Percentiles rank a stretch among this genome's conserved stretches.
Conservation (phyloP, 192 early-diverging fungal species). For the Backusella australiensis region DNA sequence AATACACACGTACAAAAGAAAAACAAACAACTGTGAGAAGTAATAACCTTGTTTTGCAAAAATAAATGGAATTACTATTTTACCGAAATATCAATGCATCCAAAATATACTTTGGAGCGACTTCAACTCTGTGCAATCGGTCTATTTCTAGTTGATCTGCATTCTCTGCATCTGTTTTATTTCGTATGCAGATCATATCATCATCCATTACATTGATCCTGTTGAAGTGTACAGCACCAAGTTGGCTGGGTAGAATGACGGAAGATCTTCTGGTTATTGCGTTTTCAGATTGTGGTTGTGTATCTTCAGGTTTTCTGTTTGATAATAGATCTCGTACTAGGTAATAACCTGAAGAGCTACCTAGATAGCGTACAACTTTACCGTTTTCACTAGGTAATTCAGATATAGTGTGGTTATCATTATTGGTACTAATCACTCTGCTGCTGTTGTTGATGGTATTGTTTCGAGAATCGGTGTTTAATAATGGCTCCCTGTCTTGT, state of each 20-base stretch:
- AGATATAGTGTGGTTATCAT: background rate
- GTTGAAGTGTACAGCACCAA: slow-evolving; percentile 8
- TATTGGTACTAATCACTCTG: background rate
- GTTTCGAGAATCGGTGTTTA: background rate
- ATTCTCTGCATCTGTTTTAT: slow-evolving; percentile 13
- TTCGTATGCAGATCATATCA: slow-evolving; percentile 25
- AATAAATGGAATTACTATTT: background rate
- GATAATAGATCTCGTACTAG: slow-evolving; percentile 22
- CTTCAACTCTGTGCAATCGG: background rate
- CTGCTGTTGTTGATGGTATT: background rate
- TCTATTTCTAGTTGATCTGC: background rate
- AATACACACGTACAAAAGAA: background rate
- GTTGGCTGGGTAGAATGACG: background rate
- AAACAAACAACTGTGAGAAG: background rate
- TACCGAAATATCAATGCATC: background rate
- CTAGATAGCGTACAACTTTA: slow-evolving; percentile 25
- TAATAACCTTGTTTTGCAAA: background rate
- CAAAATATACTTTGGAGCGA: slow-evolving; percentile 1
- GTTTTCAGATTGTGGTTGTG: background rate
- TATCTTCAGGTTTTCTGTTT: background rate
- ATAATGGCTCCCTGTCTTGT: background rate
- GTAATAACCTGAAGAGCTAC: slow-evolving; percentile 35
- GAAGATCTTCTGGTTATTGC: slow-evolving; percentile 10
- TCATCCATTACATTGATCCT: slow-evolving; percentile 17
- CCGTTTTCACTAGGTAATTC: background rate